Evolutionary conservation across 345 rosid genomes (phyloP), one percentile per base, ranked within the genome.

Genomic region (Passiflora organensis): DNA sequence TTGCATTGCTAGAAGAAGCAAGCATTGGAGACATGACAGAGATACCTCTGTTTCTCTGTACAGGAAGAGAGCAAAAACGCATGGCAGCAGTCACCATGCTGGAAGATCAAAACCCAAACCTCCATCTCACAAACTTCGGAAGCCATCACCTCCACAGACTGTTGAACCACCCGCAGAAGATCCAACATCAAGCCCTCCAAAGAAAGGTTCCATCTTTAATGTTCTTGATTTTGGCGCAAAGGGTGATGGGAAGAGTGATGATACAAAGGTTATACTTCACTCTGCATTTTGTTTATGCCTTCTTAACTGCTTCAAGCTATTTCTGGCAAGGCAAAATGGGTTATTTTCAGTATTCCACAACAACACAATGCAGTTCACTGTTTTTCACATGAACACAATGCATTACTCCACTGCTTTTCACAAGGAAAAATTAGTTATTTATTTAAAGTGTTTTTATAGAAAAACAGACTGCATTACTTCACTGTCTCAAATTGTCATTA

Each of bases 1-100:
- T n/a, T 85, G 89, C 89, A 85, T 66, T 79, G 95, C 91, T 1
- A 79, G 95, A 73, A 85, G 79, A 75, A 87, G 93, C 46, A 80
- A 62, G 73, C 91, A 87, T 44, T 80, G 87, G 97, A 83, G 88
- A 78, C 83, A 69, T 1, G 55, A 72, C 65, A 71, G 89, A 49
- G 39, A 60, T 25, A 23, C 51, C 13, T 57, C 84, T 0, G 66
- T 77, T 56, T 73, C 89, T 54, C 54, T 81, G 63, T 59, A 41
- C 23, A 80, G 50, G 76, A 87, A 83, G 82, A 91, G 77, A 67
- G 72, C 70, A 12, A 80, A 77, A 32, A 60, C 51, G 34, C 66
- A 76, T 46, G 75, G 80, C 17, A 65, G 71, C 45, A 45, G 63
- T 54, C 64, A 70, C 56, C 76, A 69, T 52, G 73, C 73, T 53